Base-by-base conservation (phyloP, 1,284 basidiomycete genomes). In the Malassezia globosa region DNA sequence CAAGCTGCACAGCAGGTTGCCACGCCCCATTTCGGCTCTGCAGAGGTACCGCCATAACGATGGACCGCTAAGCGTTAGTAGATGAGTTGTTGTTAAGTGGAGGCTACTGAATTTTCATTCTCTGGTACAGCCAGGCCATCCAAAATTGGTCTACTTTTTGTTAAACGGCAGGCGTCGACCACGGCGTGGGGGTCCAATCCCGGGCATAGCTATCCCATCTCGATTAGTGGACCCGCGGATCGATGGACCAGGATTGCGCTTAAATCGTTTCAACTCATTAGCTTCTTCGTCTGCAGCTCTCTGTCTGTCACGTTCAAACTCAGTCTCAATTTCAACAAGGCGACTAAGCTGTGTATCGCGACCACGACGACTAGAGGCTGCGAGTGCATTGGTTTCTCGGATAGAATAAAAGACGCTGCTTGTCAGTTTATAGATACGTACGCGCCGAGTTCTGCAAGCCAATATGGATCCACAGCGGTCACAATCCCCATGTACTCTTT, bases 331-430 rank as follows among this genome's bases (percentile, higher is more conserved):
- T 72, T 94, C 87, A 0, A 87, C 85, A 64, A 80, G 80, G 73
- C 82, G 85, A 29, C 83, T 87, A 72, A 95, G 89, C 69, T 95
- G 87, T 35, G 83, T 79, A 66, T 88, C 85, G 37, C 59, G 51
- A 21, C 38, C 56, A 1, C 14, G 84, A 81, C 59, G 80, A 79
- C 6, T 83, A 81, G 26, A 83, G 76, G 29, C 73, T 69, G 40
- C 75, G 48, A 56, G 87, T 84, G 67, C 88, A 13, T 50, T 46
- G 23, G 52, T 87, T 75, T 94, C 87, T 66, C 87, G 83, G 48
- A 90, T 87, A 24, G 86, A 88, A 75, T 86, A 95, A 77, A 92
- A 94, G 14, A 92, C 86, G 42, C 87, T 85, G 53, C 88, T 87
- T 42, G 90, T 79, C 56, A 26, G 46, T 11, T 10, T 8, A 11